Evolutionary conservation across 2,329 filamentous ascomycete species (phyloP).

Genomic region (Phialophora macrospora): DNA sequence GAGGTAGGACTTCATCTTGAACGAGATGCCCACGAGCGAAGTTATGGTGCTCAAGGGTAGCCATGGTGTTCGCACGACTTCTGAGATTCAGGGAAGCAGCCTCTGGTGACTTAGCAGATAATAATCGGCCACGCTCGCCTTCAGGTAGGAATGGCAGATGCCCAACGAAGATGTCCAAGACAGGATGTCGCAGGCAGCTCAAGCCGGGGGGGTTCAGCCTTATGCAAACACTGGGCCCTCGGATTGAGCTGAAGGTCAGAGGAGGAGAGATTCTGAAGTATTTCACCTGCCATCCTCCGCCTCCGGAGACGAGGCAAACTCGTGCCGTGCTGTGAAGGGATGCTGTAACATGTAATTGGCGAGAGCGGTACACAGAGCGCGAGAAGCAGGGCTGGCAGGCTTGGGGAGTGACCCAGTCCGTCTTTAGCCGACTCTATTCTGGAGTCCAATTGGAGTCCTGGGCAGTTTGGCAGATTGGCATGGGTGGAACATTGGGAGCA

Average conservation of each 20-base stretch:
- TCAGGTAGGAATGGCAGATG: not conserved
- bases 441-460: not conserved
- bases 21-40: not conserved
- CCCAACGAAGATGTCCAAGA: conserved; percentile 1
- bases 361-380: conserved; percentile 12
- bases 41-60: not conserved
- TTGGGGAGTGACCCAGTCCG: not conserved
- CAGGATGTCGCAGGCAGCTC: conserved; percentile 2
- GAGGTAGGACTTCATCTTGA: not conserved
- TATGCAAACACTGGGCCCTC: conserved; percentile 2
- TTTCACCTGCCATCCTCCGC: not conserved
- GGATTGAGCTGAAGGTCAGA: not conserved
- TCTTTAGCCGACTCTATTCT: not conserved
- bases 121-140: not conserved
- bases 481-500: not conserved
- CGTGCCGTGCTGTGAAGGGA: conserved; percentile 8
- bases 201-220: conserved; percentile 14
- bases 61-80: conserved; percentile 5
- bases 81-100: not conserved
- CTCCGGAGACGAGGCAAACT: conserved; percentile 19
- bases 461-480: not conserved
- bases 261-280: conserved; percentile 11
- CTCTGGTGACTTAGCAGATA: not conserved
- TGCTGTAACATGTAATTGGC: conserved; percentile 13
- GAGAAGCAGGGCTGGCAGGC: conserved; percentile 4